Evolutionary conservation across 2,329 filamentous ascomycete genomes (phyloP), one percentile per base, ranked within the genome.

Genomic region (Fusarium nematophilum): DNA sequence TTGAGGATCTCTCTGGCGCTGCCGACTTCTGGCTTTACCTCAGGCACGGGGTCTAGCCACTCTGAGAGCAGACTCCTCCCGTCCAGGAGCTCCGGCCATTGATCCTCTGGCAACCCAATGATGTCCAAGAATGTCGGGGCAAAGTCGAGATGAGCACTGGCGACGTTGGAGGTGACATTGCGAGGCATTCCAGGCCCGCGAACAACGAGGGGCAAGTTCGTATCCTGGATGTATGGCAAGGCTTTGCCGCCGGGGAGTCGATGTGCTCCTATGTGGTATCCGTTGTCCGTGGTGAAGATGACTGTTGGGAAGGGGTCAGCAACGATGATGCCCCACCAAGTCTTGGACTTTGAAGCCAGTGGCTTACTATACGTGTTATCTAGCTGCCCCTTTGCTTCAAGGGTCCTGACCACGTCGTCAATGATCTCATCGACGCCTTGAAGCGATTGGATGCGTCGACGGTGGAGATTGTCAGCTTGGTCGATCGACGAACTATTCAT

Each of bases 61-160:
- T 58, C 44, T 1, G 42, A 15, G 1, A 58, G 44, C 2, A 58
- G 44, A 17, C 54, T 58, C 6, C 54, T 38, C 1, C 54, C 73
- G 50, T 72, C 73, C 7, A 75, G 61, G 46, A 75, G 67, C 3
- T 37, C 27, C 0, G 69, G 72, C 9, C 51, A 59, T 7, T 69
- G 44, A 3, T 49, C 43, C 27, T 50, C 21, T 0, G 72, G 64
- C 3, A 70, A 71, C 18, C 69, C 67, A 3, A 69, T 67, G 0
- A 79, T 63, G 1, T 78, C 65, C 7, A 86, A 76, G 29, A 87
- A 75, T 0, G 84, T 86, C 0, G 84, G 83, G 1, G 80, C 82
- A 5, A 87, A 70, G 59, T 86, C 84, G 4, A 82, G 79, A 46
- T 86, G 82, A 0, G 80, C 77, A 1, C 79, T 83, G 2, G 81